Base-by-base conservation (phyloP, 257 asterid species). In the Solanum clarkiae region DNA sequence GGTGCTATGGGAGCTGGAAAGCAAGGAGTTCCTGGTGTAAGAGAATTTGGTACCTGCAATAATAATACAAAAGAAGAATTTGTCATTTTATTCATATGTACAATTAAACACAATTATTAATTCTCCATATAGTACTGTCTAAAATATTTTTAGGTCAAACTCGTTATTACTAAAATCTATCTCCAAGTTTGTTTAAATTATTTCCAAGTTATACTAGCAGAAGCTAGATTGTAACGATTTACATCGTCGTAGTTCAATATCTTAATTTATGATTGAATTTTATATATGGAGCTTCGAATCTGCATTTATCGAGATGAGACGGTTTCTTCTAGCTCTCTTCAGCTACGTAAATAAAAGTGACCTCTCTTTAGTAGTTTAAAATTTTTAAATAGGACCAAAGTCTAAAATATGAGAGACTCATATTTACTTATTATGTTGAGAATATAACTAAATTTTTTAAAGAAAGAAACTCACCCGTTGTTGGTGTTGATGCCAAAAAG, bases 21-120 rank as follows among this genome's bases (percentile, higher is more conserved):
- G 88, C 88, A 92, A 86, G 97, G 94, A 86, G 90, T 88, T 86
- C 96, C 97, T 26, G 92, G 93, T 68, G 93, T 91, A 14, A 83
- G 88, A 83, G 84, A 45, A 71, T 70, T 89, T 22, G 93, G 93
- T 86, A 92, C 92, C 98, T 94, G 84, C 86, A 88, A 3, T 75
- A 66, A 26, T 14, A 65, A 51, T 47, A 40, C 53, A 75, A 20
- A 22, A 40, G 15, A 29, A 42, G 55, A 32, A 36, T 82, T 82
- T 60, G 59, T 32, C 47, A 60, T 77, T 45, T 71, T n/a, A 57
- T 13, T 80, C 13, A 56, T 72, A n/a, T 12, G 59, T 12, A 7
- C 4, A 59, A 59, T 8, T 8, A 74, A 55, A 18, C n/a, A 62
- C 4, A 57, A 6, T 26, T 60, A 59, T 32, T 84, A 55, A 51